Evolutionary conservation across 352 stramenopile genomes (phyloP).

Genomic region (Phytophthora pistaciae): DNA sequence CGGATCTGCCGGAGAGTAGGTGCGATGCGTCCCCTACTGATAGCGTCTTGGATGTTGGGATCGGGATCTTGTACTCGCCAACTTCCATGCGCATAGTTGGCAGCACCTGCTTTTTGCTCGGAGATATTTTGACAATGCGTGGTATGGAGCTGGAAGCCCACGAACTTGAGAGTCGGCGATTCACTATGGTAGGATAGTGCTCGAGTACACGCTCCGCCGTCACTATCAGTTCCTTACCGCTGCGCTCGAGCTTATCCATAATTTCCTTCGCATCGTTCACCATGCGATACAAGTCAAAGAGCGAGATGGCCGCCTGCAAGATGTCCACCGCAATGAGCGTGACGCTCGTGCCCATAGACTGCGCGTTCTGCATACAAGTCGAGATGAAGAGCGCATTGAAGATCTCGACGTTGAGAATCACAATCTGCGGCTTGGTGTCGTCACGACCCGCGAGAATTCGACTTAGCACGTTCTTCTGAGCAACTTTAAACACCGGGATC

Average conservation of each 20-base stretch:
- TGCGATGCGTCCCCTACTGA: not conserved
- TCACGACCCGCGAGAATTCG: conserved; percentile 23
- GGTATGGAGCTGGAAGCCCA: not conserved
- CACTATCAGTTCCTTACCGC: conserved; percentile 12
- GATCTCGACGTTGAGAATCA: conserved; percentile 39
- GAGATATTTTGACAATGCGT: not conserved
- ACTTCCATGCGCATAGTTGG: conserved; percentile 17
- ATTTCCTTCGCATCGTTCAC: conserved; percentile 11
- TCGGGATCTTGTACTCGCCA: conserved; percentile 6
- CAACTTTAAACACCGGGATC: conserved; percentile 48
- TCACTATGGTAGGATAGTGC: conserved; percentile 7
- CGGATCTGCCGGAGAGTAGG: not conserved
- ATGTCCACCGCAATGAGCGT: conserved; percentile 31
- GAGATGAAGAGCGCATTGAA: conserved; percentile 40
- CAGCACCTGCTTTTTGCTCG: conserved; percentile 21
- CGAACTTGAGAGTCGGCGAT: not conserved
- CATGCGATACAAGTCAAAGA: conserved; percentile 29
- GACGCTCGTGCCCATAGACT: conserved; percentile 26
- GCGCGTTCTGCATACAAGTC: conserved; percentile 28
- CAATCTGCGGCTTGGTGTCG: conserved; percentile 27
- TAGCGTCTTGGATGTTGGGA: not conserved
- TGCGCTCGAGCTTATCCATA: conserved; percentile 16
- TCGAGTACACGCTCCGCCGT: conserved; percentile 5
- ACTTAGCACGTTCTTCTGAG: conserved; percentile 43
- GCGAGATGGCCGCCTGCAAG: conserved; percentile 13